Conservation (phyloP, 345 rosid genomes). For the Xanthoceras sorbifolium region DNA sequence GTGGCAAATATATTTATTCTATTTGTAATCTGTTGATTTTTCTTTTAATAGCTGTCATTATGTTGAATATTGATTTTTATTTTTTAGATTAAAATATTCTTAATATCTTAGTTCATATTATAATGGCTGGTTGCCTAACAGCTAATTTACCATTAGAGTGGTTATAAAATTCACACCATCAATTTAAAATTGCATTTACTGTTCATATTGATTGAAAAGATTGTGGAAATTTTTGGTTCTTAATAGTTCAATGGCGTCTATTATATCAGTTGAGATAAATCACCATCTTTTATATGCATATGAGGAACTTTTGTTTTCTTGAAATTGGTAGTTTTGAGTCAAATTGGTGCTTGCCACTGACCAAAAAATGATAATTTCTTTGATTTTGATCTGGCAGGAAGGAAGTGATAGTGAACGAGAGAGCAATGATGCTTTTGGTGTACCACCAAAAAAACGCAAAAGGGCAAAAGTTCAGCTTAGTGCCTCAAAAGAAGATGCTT, state of each 20-base stretch:
- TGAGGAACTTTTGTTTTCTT: not conserved
- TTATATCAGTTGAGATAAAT: not conserved
- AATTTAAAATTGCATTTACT: slow-evolving; percentile 1
- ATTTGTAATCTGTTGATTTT: not conserved
- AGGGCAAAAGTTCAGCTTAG: slow-evolving; percentile 52
- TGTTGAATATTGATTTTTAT: not conserved
- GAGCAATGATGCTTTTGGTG: slow-evolving; percentile 51
- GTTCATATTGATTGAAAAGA: not conserved
- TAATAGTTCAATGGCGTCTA: not conserved
- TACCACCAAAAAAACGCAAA: slow-evolving; percentile 61
- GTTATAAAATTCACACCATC: not conserved
- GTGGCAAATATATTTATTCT: not conserved
- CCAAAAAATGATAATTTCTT: slow-evolving; percentile 6
- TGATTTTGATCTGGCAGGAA: slow-evolving; percentile 46
- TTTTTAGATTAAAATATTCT: not conserved
- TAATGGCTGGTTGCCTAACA: not conserved
- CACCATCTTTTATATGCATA: not conserved
- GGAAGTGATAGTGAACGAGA: slow-evolving; percentile 84
- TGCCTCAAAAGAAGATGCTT: slow-evolving; percentile 52
- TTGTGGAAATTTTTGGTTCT: not conserved
- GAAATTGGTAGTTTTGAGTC: not conserved
- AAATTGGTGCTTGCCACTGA: not conserved
- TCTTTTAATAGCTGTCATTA: not conserved
- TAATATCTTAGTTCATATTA: not conserved
- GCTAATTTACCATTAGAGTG: not conserved